phyloP scores from a whole-genome alignment of 371 early-diverging fungal genomes.

The Funneliformis caledonium region DNA sequence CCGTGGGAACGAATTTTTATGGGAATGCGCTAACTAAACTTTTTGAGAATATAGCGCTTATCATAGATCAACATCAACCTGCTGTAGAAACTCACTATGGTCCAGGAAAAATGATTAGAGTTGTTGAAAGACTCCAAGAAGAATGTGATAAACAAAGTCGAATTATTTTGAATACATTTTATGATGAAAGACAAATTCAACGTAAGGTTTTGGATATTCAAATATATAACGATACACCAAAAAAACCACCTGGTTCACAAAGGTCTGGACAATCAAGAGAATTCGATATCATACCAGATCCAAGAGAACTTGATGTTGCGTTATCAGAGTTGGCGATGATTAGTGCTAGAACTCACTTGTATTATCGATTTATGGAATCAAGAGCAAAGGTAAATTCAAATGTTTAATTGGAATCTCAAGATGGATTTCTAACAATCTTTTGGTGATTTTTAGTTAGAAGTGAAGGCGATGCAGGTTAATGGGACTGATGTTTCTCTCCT shows the following conservation, averaged over 20 bases:
- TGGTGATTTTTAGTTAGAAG: constrained; percentile 39
- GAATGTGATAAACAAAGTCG: constrained; percentile 81
- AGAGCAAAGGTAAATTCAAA: constrained; percentile 52
- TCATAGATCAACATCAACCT: constrained; percentile 84
- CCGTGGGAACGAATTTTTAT: constrained; percentile 59
- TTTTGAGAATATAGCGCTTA: constrained; percentile 85
- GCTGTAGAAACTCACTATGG: constrained; percentile 85
- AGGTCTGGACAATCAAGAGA: constrained; percentile 37
- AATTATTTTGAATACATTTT: constrained; percentile 78
- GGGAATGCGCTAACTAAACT: constrained; percentile 78
- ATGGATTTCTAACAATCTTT: neutral
- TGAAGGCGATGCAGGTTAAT: constrained; percentile 42
- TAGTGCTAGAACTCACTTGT: constrained; percentile 76
- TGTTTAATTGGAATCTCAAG: neutral
- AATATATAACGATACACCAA: constrained; percentile 44
- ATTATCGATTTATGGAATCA: constrained; percentile 76
- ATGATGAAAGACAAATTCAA: constrained; percentile 68
- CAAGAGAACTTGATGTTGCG: constrained; percentile 74
- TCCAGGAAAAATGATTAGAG: constrained; percentile 82
- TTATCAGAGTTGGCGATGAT: constrained; percentile 81
- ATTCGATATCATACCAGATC: constrained; percentile 61
- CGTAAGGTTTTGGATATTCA: constrained; percentile 58
- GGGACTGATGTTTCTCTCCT: constrained; percentile 34
- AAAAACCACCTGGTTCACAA: constrained; percentile 15
- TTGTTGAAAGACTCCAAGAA: constrained; percentile 85